These are phyloP conservation scores for Aspergillus thermomutatus DNA, from an alignment of 2,329 filamentous ascomycete genomes.

Conservation along the genomic window DNA sequence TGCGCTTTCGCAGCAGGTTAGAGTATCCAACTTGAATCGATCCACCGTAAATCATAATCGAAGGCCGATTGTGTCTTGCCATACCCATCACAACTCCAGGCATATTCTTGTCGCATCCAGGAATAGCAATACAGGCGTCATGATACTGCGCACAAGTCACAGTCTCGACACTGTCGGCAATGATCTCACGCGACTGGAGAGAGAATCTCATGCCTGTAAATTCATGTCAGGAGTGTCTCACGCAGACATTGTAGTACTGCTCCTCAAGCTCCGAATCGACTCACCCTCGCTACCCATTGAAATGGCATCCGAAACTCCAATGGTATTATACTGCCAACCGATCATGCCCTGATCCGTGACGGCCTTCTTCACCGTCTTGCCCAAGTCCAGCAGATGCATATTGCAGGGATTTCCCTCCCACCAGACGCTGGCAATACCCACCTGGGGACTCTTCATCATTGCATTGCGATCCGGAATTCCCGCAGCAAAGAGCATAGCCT, in stretches of 20 bases:
- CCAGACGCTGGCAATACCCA: constrained; percentile 89
- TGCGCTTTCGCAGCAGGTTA: constrained; percentile 66
- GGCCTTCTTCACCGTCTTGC: constrained; percentile 79
- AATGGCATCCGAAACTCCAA: constrained; percentile 86
- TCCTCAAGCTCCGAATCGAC: constrained; percentile 14
- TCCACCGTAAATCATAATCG: constrained; percentile 93
- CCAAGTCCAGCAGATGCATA: constrained; percentile 73
- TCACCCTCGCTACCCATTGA: constrained; percentile 90
- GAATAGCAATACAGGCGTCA: constrained; percentile 89
- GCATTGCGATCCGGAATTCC: constrained; percentile 77
- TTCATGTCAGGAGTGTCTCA: constrained; percentile 10
- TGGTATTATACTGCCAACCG: constrained; percentile 90
- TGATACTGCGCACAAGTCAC: constrained; percentile 89
- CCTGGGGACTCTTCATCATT: constrained; percentile 88
- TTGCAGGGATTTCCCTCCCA: constrained; percentile 99
- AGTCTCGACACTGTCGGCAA: constrained; percentile 90
- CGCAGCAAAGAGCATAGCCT: constrained; percentile 94
- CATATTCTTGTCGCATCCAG: constrained; percentile 98
- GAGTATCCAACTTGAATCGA: constrained; percentile 87
- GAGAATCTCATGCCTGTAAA: constrained; percentile 86
- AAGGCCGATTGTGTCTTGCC: constrained; percentile 85
- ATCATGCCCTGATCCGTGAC: constrained; percentile 82
- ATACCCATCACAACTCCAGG: constrained; percentile 88
- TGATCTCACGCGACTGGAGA: constrained; percentile 84
- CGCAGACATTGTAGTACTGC: neutral